These are phyloP conservation scores for Papiliotrema nemorosa DNA, from an alignment of 1,284 basidiomycete species.

Conservation along the genomic window DNA sequence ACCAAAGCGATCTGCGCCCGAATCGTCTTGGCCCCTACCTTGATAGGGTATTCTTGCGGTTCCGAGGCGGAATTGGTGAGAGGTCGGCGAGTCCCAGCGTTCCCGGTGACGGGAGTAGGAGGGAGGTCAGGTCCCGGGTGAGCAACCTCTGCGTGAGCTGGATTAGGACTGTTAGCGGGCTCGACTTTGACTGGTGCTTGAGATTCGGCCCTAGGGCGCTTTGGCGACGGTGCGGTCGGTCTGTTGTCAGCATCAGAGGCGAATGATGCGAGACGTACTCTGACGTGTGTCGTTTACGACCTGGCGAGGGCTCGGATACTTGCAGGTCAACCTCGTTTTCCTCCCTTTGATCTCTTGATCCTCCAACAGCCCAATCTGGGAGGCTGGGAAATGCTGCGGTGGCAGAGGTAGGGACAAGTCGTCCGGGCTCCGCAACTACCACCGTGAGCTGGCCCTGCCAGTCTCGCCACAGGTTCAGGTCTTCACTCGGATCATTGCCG, in stretches of 20 bases:
- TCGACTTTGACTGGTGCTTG: neutral
- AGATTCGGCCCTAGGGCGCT: neutral
- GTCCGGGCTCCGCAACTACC: constrained; percentile 33
- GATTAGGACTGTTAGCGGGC: neutral
- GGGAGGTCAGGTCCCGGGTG: constrained; percentile 7
- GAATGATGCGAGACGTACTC: no score
- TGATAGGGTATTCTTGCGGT: constrained; percentile 33
- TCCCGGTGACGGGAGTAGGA: constrained; percentile 27
- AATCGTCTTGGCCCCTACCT: constrained; percentile 31
- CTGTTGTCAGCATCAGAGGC: neutral
- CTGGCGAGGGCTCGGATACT: neutral
- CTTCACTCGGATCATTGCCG: constrained; percentile 25
- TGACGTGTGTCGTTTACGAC: neutral
- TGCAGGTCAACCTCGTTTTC: constrained; percentile 4
- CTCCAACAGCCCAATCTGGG: constrained; percentile 34
- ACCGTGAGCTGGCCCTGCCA: constrained; percentile 38
- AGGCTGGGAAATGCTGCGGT: constrained; percentile 34
- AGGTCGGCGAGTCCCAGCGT: constrained; percentile 6
- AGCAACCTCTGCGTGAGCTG: neutral
- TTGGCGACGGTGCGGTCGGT: neutral
- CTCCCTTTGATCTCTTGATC: neutral
- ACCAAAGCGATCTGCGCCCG: constrained; percentile 32
- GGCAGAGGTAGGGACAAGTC: constrained; percentile 35
- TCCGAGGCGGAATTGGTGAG: constrained; percentile 32
- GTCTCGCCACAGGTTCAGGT: constrained; percentile 39